Evolutionary conservation across 257 asterid species (phyloP).

Genomic region (Asclepias syriaca): DNA sequence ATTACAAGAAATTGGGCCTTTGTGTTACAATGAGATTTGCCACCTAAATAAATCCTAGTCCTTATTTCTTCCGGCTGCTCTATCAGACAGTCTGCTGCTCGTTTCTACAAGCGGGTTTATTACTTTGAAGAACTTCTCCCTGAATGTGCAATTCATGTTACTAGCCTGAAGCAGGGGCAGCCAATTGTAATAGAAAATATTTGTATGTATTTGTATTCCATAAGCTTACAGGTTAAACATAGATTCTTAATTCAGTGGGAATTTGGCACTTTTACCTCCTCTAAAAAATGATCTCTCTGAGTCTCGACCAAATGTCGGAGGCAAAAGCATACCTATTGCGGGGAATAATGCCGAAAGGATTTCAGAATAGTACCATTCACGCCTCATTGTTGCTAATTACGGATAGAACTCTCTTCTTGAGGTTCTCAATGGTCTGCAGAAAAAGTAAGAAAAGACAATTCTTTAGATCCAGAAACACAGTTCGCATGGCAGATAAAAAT

Average conservation of each 20-base stretch:
- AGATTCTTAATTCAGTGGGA: neutral
- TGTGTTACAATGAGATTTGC: neutral
- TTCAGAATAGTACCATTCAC: neutral
- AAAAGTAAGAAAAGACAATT: slow-evolving; percentile 11
- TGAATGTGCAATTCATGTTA: neutral
- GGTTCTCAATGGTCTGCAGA: slow-evolving; percentile 52
- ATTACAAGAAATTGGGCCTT: neutral
- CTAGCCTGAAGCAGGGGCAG: neutral
- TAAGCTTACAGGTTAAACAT: neutral
- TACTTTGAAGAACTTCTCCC: neutral
- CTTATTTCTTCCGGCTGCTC: neutral
- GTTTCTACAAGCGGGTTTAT: neutral
- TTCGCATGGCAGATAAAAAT: slow-evolving; percentile 6
- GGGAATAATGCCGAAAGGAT: neutral
- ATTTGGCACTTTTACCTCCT: neutral
- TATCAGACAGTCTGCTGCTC: neutral
- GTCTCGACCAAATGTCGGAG: neutral
- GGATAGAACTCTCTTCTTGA: slow-evolving; percentile 48
- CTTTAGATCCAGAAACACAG: neutral
- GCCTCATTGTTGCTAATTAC: slow-evolving; percentile 34
- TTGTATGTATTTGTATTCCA: neutral
- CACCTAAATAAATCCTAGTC: neutral
- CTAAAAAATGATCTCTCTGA: neutral
- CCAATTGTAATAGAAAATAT: neutral
- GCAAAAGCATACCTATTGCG: neutral